A percentile compares a stretch with the other conserved stretches of the same genome.
Conservation (phyloP, 108 stramenopile species). For the Skeletonema potamos region DNA sequence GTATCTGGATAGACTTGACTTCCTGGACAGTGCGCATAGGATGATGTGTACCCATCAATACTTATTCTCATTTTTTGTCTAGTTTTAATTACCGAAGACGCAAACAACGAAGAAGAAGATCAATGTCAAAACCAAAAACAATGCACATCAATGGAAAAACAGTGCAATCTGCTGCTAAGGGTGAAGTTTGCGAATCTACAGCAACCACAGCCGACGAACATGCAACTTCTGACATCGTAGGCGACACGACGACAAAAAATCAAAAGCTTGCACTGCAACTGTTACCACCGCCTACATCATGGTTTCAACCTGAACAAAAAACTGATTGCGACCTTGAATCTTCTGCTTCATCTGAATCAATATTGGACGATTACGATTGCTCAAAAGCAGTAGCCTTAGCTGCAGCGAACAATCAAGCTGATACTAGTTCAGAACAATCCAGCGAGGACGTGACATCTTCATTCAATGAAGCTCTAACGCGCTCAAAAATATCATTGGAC, state of each 20-base stretch:
- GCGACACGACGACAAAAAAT: neutral
- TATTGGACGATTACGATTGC: neutral
- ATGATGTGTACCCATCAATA: neutral
- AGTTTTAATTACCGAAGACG: neutral
- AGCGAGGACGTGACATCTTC: neutral
- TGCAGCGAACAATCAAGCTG: neutral
- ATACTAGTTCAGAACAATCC: neutral
- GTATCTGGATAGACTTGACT: neutral
- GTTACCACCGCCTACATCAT: constrained; percentile 23
- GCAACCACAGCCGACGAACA: neutral
- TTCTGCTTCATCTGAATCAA: neutral
- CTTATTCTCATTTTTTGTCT: neutral
- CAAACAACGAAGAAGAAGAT: neutral
- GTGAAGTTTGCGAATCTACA: neutral
- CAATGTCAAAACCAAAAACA: neutral
- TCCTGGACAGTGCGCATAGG: neutral
- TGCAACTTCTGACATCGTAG: neutral
- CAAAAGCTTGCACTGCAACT: neutral
- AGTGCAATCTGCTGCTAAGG: neutral
- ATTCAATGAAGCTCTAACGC: neutral
- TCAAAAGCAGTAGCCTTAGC: neutral
- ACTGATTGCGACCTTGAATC: neutral
- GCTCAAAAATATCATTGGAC: neutral
- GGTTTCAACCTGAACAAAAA: constrained; percentile 15
- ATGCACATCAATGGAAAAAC: neutral